These are phyloP conservation scores for Neofusicoccum laricinum DNA, from an alignment of 2,329 filamentous ascomycete genomes.

Conservation along the genomic window DNA sequence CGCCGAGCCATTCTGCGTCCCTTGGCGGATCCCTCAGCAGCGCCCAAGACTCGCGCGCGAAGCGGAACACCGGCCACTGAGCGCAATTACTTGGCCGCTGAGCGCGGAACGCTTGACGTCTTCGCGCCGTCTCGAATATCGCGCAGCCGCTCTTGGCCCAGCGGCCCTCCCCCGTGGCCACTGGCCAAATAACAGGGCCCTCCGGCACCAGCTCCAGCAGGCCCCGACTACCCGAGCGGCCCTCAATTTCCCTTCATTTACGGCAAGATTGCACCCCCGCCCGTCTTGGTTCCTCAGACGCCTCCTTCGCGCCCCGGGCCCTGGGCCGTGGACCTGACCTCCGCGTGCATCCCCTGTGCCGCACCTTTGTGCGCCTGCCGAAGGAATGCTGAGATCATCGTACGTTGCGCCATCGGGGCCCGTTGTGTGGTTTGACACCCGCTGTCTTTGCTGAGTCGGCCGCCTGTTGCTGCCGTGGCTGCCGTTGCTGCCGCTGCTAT, in stretches of 20 bases:
- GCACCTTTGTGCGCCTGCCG: background rate
- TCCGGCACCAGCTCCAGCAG: background rate
- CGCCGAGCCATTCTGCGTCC: slow-evolving; percentile 8
- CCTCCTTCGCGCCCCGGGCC: background rate
- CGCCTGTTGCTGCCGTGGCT: background rate
- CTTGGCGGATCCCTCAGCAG: slow-evolving; percentile 2
- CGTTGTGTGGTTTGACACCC: background rate
- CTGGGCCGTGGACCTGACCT: background rate
- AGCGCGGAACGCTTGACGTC: slow-evolving; percentile 9
- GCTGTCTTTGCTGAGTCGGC: background rate
- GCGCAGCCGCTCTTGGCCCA: slow-evolving; percentile 14
- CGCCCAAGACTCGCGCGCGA: slow-evolving; percentile 7
- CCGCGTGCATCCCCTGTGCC: slow-evolving; percentile 1
- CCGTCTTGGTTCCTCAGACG: background rate
- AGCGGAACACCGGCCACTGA: slow-evolving; percentile 15
- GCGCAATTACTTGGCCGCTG: slow-evolving; percentile 18
- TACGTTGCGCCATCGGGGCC: background rate
- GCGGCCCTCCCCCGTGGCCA: background rate
- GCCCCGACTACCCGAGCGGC: background rate
- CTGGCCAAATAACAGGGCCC: background rate
- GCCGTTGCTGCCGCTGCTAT: background rate
- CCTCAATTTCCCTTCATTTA: slow-evolving; percentile 12
- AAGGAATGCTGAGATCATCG: background rate
- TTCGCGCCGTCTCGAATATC: slow-evolving; percentile 12
- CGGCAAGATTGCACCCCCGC: slow-evolving; percentile 4